These are phyloP conservation scores for Jackrogersella minutella DNA, from an alignment of 495 filamentous ascomycete species.

Conservation along the genomic window DNA sequence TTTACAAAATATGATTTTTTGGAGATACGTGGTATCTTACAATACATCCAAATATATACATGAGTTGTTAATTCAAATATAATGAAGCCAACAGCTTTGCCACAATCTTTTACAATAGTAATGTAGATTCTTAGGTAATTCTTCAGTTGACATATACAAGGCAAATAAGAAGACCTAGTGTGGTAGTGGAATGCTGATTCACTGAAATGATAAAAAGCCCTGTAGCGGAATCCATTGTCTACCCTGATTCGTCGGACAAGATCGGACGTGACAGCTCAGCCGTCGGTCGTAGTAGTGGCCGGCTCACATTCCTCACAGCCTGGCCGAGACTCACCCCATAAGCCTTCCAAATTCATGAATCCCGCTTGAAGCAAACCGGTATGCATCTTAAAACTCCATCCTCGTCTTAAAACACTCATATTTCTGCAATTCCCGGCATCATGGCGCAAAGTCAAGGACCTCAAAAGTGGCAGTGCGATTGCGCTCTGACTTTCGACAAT, in stretches of 20 bases:
- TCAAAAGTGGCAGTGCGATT: slow-evolving; percentile 15
- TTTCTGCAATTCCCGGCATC: background rate
- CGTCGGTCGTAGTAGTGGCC: background rate
- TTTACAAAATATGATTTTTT: too few species aligned
- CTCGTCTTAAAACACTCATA: too few species aligned
- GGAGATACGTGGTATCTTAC: too few species aligned
- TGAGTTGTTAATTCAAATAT: too few species aligned
- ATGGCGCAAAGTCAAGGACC: slow-evolving; percentile 5
- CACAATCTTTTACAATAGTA: too few species aligned
- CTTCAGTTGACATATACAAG: too few species aligned
- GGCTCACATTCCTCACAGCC: slow-evolving; percentile 14
- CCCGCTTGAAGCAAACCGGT: background rate
- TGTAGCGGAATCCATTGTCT: background rate
- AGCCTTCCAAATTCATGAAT: slow-evolving; percentile 14
- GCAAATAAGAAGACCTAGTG: background rate
- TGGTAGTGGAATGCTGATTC: background rate
- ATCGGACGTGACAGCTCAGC: slow-evolving; percentile 19
- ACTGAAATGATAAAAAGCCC: background rate
- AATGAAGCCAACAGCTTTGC: too few species aligned
- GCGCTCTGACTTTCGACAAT: slow-evolving; percentile 6
- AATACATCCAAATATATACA: too few species aligned
- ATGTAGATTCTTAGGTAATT: too few species aligned
- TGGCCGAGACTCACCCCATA: slow-evolving; percentile 6
- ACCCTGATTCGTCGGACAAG: slow-evolving; percentile 14
- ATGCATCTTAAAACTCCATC: background rate